Evolutionary conservation across 2,329 filamentous ascomycete genomes (phyloP).

Genomic region (Cladosporium sp.): DNA sequence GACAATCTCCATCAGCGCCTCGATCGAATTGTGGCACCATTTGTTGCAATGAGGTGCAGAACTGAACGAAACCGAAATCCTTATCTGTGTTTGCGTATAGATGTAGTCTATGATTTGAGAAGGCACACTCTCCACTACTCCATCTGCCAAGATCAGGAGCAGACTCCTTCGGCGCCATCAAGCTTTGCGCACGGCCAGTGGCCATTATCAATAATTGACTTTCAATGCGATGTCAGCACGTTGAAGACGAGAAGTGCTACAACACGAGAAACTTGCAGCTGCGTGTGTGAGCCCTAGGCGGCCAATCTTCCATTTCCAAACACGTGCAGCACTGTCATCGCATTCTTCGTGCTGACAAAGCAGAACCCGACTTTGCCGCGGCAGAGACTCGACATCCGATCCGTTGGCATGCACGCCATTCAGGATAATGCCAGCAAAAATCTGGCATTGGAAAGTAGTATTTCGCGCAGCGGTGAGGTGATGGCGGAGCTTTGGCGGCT

Average conservation of each 20-base stretch:
- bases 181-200: conserved; percentile 6
- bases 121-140: no score
- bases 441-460: neutral
- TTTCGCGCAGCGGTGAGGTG: neutral
- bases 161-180: neutral
- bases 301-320: neutral
- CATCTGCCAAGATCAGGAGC: neutral
- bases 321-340: conserved; percentile 1
- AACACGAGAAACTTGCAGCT: neutral
- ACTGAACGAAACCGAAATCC: no score
- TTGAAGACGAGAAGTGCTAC: neutral
- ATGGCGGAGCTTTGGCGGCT: conserved; percentile 6
- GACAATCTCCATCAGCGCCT: no score
- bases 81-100: no score
- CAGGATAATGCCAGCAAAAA: neutral
- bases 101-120: no score
- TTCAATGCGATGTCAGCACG: neutral
- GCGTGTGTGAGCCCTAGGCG: neutral
- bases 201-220: neutral
- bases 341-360: neutral
- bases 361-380: neutral
- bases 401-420: neutral
- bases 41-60: no score
- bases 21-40: no score
- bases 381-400: neutral